Evolutionary conservation across 805 yeast genomes (phyloP).

Genomic region (Candida ipomoeae): DNA sequence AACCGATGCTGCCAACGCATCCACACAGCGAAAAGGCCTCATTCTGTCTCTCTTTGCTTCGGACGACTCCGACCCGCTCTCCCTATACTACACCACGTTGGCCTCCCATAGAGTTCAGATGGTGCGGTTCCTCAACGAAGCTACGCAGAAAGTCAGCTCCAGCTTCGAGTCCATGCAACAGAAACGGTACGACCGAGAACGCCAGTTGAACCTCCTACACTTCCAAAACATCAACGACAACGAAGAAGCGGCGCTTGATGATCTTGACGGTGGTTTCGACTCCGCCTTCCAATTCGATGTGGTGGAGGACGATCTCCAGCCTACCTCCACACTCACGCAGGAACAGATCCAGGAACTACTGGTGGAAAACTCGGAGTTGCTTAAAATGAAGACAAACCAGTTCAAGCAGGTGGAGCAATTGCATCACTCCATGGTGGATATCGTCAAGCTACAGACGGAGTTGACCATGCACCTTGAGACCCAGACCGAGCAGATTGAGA

Average conservation of each 20-base stretch:
- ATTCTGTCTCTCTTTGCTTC: slow-evolving; percentile 21
- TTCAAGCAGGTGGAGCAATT: slow-evolving; percentile 55
- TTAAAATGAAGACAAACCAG: slow-evolving; percentile 56
- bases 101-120: slow-evolving; percentile 46
- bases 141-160: slow-evolving; percentile 40
- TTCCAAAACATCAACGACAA: slow-evolving; percentile 41
- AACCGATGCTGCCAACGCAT: slow-evolving; percentile 17
- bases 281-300: slow-evolving; percentile 14
- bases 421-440: slow-evolving; percentile 63
- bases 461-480: slow-evolving; percentile 65
- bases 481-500: slow-evolving; percentile 67
- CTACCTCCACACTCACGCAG: slow-evolving; percentile 28
- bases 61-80: slow-evolving; percentile 32
- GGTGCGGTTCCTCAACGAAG: slow-evolving; percentile 44
- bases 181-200: slow-evolving; percentile 42
- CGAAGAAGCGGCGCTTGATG: slow-evolving; percentile 16
- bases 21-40: slow-evolving; percentile 15
- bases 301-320: slow-evolving; percentile 3
- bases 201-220: slow-evolving; percentile 30
- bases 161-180: slow-evolving; percentile 47
- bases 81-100: slow-evolving; percentile 31
- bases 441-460: slow-evolving; percentile 71
- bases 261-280: slow-evolving; percentile 10
- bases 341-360: slow-evolving; percentile 57
- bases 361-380: slow-evolving; percentile 53